Base-by-base conservation (phyloP, 306 rosid genomes). In the Vachellia collinsii region DNA sequence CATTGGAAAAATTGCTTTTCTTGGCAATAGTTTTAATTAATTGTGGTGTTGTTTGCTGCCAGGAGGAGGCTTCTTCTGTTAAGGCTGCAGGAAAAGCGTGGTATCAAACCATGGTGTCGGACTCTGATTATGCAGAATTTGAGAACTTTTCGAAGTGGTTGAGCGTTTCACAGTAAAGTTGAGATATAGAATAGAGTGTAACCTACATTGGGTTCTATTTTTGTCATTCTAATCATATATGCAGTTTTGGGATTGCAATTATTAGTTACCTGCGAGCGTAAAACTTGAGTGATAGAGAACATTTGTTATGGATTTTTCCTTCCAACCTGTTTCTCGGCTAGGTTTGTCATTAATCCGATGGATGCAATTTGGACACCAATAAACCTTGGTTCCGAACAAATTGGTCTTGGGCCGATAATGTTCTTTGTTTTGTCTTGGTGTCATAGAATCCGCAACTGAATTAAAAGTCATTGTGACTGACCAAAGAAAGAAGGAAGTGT, bases 51-150 rank as follows among this genome's bases (percentile, higher is more conserved):
- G 25, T 41, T 10, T 10, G 11, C 29, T 78, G 0, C 1, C 87
- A 92, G 97, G 98, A 92, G 90, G 94, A 89, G 19, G 93, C 98
- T 37, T 0, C 87, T 67, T 89, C 88, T 0, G 81, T 91, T 71
- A 87, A 82, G 85, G 89, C 97, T n/a, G 97, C 98, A 1, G 97
- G 98, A 25, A 94, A 94, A 43, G 84, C 93, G 0, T 94, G 97
- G 94, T 92, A 87, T 50, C 85, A 89, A 42, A 92, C 97, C 11
- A 94, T 94, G 98, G 90, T 92, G 46, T 92, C 98, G 0, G 98
- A 94, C 53, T 87, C 92, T 4, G 97, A 94, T 76, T 94, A 94
- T 79, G 81, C 96, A 4, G 96, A 94, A 71, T 94, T 94, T 0
- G 98, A 94, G 7, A 83, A 81, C 80, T 94, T 94, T 72, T 44